phyloP scores from a whole-genome alignment of 73 alveolate genomes.

The Paramecium pentaurelia region DNA sequence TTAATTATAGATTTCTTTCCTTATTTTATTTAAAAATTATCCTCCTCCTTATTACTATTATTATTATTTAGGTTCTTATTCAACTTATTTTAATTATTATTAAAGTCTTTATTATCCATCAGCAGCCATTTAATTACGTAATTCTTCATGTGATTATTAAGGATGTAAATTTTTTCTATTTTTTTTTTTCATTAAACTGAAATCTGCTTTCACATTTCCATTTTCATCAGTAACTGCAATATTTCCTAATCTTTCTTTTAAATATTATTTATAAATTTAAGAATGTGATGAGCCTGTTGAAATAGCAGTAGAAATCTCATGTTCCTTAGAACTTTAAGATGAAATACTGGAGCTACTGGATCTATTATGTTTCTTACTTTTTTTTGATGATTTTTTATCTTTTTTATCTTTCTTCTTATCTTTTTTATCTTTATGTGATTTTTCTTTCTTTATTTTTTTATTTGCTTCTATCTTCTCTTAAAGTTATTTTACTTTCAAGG shows the following conservation, averaged over 20 bases:
- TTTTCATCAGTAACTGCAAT: conserved; percentile 21
- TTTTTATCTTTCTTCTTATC: conserved; percentile 38
- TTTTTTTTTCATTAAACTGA: conserved; percentile 46
- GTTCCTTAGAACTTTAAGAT: background rate
- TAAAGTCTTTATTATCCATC: background rate
- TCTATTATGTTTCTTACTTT: background rate
- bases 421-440: conserved; percentile 42
- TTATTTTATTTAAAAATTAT: background rate
- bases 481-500: conserved; percentile 24
- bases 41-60: background rate
- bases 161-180: background rate
- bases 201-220: conserved; percentile 47
- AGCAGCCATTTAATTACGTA: background rate
- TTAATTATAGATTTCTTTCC: background rate
- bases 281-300: background rate
- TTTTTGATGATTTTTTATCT: conserved; percentile 42
- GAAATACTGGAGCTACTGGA: conserved; percentile 17
- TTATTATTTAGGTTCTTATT: background rate
- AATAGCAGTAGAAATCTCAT: background rate
- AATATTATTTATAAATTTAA: background rate
- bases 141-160: background rate
- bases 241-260: conserved; percentile 45
- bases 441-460: conserved; percentile 45
- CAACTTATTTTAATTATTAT: background rate
- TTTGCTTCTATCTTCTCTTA: conserved; percentile 30